Percentiles rank a stretch among this genome's conserved stretches.
Conservation (phyloP, 306 rosid species). For the Cicer judaicum region DNA sequence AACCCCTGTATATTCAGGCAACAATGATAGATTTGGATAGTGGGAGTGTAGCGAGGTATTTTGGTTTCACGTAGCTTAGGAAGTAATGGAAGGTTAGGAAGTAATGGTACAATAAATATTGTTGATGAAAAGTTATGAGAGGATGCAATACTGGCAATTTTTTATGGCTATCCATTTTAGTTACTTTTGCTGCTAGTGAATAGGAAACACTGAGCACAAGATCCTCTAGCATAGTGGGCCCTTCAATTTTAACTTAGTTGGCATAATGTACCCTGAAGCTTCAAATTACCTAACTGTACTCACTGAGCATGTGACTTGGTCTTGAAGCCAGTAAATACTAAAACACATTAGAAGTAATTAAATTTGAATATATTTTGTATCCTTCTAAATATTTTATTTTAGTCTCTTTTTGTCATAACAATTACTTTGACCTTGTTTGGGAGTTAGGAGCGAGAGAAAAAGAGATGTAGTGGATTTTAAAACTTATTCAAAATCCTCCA, state of each 20-base stretch:
- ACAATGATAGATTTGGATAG: slow-evolving; percentile 46
- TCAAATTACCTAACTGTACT: slow-evolving; percentile 19
- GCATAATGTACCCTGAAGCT: slow-evolving; percentile 35
- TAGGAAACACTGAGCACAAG: not conserved
- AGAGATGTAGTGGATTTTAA: too few relatives aligned
- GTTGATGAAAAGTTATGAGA: slow-evolving; percentile 24
- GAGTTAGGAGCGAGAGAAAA: too few relatives aligned
- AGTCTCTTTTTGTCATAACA: not conserved
- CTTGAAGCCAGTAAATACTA: slow-evolving; percentile 4
- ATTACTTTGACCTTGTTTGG: too few relatives aligned
- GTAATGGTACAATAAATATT: slow-evolving; percentile 36
- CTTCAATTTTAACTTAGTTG: slow-evolving; percentile 27
- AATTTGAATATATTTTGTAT: not conserved
- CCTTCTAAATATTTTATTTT: not conserved
- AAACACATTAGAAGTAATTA: not conserved
- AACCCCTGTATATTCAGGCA: slow-evolving; percentile 44
- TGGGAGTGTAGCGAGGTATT: slow-evolving; percentile 41
- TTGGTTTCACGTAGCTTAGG: slow-evolving; percentile 32
- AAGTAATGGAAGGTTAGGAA: slow-evolving; percentile 25
- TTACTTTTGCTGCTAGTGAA: slow-evolving; percentile 15
- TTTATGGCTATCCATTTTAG: slow-evolving; percentile 2
- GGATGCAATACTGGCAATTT: slow-evolving; percentile 18
- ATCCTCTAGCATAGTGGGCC: not conserved
- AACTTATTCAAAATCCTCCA: too few relatives aligned
- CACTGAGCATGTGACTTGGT: not conserved